These are phyloP conservation scores for Verticillium albo-atrum DNA, from an alignment of 2,329 filamentous ascomycete genomes.

Conservation along the genomic window DNA sequence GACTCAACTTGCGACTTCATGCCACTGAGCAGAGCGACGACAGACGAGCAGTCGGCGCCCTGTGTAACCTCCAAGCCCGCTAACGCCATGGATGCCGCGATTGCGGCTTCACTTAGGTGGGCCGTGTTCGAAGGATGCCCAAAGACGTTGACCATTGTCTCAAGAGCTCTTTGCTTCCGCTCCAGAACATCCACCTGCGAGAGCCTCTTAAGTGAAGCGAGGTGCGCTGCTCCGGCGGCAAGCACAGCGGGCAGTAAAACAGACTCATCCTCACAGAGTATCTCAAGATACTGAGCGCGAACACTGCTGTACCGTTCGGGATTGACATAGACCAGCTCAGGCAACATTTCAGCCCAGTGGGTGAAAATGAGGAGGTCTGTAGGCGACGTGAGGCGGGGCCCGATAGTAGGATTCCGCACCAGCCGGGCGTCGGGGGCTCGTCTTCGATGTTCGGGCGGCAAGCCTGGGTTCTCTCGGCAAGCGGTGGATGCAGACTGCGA, in stretches of 20 bases:
- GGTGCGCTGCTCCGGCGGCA: conserved; percentile 4
- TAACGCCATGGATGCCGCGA: conserved; percentile 4
- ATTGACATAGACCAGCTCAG: conserved; percentile 4
- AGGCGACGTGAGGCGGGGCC: neutral
- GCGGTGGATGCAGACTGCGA: neutral
- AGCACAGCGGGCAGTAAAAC: conserved; percentile 1
- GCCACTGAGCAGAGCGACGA: conserved; percentile 3
- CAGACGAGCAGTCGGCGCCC: neutral
- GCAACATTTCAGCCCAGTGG: conserved; percentile 6
- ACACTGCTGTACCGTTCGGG: conserved; percentile 1
- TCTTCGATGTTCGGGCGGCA: neutral
- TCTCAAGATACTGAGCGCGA: conserved; percentile 3
- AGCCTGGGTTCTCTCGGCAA: neutral
- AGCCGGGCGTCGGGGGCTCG: neutral
- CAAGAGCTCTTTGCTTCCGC: conserved; percentile 6
- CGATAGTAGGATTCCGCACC: neutral
- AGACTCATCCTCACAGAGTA: conserved; percentile 3
- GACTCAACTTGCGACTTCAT: neutral
- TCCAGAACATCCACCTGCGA: conserved; percentile 3
- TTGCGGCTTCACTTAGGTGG: neutral
- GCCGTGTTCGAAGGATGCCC: neutral
- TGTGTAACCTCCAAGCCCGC: conserved; percentile 6
- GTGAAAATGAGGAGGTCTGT: conserved; percentile 5
- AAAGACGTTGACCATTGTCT: neutral
- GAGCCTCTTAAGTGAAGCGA: neutral